Percentiles rank a stretch among this genome's conserved stretches.
Evolutionary conservation across 2,329 filamentous ascomycete genomes (phyloP).

Genomic region (Fusarium pininemorale): DNA sequence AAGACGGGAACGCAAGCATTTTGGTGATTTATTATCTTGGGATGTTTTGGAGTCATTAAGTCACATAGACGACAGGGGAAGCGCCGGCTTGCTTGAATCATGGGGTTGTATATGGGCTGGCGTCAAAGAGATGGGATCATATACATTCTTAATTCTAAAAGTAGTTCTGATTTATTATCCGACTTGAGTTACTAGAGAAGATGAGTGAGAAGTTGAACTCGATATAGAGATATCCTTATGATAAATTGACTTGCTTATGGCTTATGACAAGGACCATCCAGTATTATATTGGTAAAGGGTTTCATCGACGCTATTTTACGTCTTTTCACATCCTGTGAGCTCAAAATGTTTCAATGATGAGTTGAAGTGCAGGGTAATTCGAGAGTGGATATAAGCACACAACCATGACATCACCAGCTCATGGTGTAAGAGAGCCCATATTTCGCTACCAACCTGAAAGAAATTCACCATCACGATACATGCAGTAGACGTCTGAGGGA

Average conservation of each 20-base stretch:
- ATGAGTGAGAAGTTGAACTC: background rate
- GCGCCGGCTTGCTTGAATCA: slow-evolving; percentile 26
- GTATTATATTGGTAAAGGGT: no score
- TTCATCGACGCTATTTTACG: background rate
- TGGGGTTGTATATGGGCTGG: slow-evolving; percentile 33
- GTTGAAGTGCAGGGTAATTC: slow-evolving; percentile 25
- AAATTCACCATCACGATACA: background rate
- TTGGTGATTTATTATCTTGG: slow-evolving; percentile 31
- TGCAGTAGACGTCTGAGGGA: background rate
- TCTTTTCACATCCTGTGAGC: background rate
- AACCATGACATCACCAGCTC: slow-evolving; percentile 34
- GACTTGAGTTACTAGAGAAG: background rate
- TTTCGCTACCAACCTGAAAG: background rate
- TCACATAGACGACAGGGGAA: slow-evolving; percentile 26
- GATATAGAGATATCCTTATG: background rate
- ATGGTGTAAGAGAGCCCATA: slow-evolving; percentile 6
- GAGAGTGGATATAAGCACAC: background rate
- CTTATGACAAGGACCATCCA: no score
- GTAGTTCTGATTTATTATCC: background rate
- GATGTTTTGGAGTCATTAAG: slow-evolving; percentile 41
- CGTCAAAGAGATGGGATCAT: slow-evolving; percentile 28
- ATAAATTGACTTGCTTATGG: background rate
- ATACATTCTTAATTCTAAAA: slow-evolving; percentile 31
- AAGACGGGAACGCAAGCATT: slow-evolving; percentile 42
- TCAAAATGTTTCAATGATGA: background rate